Evolutionary conservation across 1,139 yeast genomes (phyloP).

Genomic region (Zhuliangozyma blackwelliae): DNA sequence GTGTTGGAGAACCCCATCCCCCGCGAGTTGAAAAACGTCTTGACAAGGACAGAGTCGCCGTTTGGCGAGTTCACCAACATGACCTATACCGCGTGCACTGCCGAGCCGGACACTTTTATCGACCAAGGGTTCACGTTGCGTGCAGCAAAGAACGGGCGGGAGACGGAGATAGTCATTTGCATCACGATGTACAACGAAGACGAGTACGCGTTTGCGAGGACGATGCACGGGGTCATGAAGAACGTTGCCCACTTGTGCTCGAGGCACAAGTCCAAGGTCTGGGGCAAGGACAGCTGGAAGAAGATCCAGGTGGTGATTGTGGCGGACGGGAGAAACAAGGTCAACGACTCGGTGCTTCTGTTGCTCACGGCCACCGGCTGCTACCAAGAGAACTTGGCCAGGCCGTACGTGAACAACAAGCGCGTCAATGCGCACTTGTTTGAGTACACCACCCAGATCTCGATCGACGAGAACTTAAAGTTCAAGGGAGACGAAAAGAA

Average conservation of each 20-base stretch:
- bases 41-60: conserved; percentile 73
- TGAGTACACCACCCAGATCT: conserved; percentile 89
- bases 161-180: conserved; percentile 84
- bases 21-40: conserved; percentile 69
- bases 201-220: conserved; percentile 81
- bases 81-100: conserved; percentile 92
- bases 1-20: conserved; percentile 94
- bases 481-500: conserved; percentile 77
- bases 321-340: conserved; percentile 89
- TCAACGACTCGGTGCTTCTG: conserved; percentile 77
- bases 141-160: conserved; percentile 79
- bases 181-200: conserved; percentile 97
- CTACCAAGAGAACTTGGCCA: conserved; percentile 93
- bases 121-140: conserved; percentile 78
- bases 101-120: conserved; percentile 82
- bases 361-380: conserved; percentile 90
- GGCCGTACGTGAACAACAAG: conserved; percentile 85
- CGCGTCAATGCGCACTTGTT: conserved; percentile 89
- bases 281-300: conserved; percentile 98
- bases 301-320: conserved; percentile 87
- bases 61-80: conserved; percentile 87
- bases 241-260: conserved; percentile 84
- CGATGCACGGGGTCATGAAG: conserved; percentile 89
- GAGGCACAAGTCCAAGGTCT: conserved; percentile 72
- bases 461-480: conserved; percentile 77